Conservation (phyloP, 768 basidiomycete genomes). For the Suillus subalutaceus region DNA sequence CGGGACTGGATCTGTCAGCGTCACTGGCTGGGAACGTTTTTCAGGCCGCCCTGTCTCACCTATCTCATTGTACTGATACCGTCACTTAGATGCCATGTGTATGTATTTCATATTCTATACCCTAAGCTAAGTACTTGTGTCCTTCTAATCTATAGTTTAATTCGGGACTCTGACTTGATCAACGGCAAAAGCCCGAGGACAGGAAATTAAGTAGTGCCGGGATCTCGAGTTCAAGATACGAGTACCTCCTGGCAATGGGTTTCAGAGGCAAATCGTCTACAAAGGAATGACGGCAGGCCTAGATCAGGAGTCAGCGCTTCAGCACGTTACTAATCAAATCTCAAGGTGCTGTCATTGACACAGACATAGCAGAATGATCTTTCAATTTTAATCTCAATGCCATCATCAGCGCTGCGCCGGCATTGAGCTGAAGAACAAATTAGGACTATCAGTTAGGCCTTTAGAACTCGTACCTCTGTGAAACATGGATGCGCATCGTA, state of each 20-base stretch:
- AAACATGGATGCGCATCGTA: not conserved
- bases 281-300: not conserved
- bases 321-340: not conserved
- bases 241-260: not conserved
- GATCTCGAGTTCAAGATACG: not conserved
- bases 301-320: not conserved
- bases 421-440: not conserved
- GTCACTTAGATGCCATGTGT: not conserved
- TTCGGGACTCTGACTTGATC: not conserved
- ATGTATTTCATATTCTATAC: not conserved
- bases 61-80: not conserved
- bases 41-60: not conserved
- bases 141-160: not conserved
- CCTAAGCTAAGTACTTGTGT: slow-evolving; percentile 5
- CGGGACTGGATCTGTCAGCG: not conserved
- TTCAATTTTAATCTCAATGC: not conserved
- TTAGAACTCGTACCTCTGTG: not conserved
- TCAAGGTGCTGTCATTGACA: not conserved
- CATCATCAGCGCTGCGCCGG: not conserved
- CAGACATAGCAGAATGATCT: not conserved
- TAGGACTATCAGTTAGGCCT: no score
- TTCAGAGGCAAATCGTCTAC: not conserved
- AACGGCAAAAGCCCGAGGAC: not conserved
- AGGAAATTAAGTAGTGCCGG: not conserved
- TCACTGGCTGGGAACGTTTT: not conserved